Percentiles rank a stretch among this genome's conserved stretches.
These are phyloP conservation scores for Plasmodium gonderi DNA, from an alignment of 169 alveolate species.

Conservation along the genomic window DNA sequence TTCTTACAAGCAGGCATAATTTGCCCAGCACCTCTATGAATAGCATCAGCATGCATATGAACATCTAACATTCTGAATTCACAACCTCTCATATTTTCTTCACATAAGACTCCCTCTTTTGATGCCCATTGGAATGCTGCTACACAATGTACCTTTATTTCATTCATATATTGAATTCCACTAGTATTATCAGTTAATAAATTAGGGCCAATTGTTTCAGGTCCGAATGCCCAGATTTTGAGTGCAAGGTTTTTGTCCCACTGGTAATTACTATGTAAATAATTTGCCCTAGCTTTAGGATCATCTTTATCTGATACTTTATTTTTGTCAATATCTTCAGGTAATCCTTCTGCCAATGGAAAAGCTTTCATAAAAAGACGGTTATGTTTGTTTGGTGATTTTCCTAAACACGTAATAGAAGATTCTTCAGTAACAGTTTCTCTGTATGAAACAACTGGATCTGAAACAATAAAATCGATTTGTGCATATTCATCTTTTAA, in stretches of 20 bases:
- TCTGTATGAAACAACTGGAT: conserved; percentile 99
- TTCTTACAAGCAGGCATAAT: conserved; percentile 98
- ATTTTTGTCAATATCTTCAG: conserved; percentile 97
- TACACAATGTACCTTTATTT: conserved; percentile 98
- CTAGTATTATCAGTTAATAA: conserved; percentile 96
- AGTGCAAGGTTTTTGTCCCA: conserved; percentile 98
- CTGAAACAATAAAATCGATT: conserved; percentile 97
- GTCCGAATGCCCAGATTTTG: conserved; percentile 99
- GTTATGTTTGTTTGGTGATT: conserved; percentile 99
- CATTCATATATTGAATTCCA: conserved; percentile 98
- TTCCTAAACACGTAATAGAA: conserved; percentile 95
- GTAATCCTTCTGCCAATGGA: conserved; percentile 97
- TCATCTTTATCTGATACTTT: conserved; percentile 94
- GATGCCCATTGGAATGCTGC: conserved; percentile 99
- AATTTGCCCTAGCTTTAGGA: conserved; percentile 95
- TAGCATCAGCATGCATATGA: conserved; percentile 99
- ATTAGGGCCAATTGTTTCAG: conserved; percentile 98
- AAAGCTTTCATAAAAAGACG: conserved; percentile 97
- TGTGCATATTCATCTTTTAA: conserved; percentile 98
- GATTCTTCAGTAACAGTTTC: conserved; percentile 98
- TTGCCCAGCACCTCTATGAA: conserved; percentile 99
- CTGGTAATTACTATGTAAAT: conserved; percentile 94
- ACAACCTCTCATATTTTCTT: conserved; percentile 99
- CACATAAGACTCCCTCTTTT: conserved; percentile 98
- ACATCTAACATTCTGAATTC: conserved; percentile 98